These are phyloP conservation scores for Exophiala spinifera DNA, from an alignment of 2,329 filamentous ascomycete genomes.

Conservation along the genomic window DNA sequence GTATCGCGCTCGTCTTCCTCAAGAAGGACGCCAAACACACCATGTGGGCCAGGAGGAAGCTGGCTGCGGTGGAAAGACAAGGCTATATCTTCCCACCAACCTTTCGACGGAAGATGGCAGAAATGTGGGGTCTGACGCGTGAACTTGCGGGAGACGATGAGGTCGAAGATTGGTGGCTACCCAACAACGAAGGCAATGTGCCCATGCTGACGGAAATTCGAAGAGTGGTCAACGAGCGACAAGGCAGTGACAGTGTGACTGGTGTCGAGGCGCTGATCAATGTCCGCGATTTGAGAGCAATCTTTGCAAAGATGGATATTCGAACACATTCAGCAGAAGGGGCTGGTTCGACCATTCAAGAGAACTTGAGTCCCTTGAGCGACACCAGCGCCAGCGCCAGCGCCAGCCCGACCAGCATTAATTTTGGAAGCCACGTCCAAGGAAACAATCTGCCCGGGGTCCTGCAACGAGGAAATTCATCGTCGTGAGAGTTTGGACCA, in stretches of 20 bases:
- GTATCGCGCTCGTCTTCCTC: constrained; percentile 75
- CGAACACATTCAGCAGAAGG: constrained; percentile 33
- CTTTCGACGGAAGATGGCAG: constrained; percentile 71
- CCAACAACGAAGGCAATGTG: constrained; percentile 72
- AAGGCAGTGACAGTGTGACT: constrained; percentile 43
- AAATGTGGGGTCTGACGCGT: constrained; percentile 55
- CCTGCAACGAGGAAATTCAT: constrained; percentile 5
- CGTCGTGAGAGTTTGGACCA: background rate
- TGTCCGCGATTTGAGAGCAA: constrained; percentile 69
- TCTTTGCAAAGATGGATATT: constrained; percentile 66
- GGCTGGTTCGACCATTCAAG: background rate
- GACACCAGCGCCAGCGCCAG: constrained; percentile 14
- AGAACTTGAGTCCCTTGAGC: constrained; percentile 14
- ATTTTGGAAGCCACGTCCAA: constrained; percentile 2
- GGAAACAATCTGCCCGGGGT: background rate
- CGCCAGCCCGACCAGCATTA: constrained; percentile 19
- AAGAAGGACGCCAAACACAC: constrained; percentile 69
- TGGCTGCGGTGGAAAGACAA: constrained; percentile 69
- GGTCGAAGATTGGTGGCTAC: constrained; percentile 83
- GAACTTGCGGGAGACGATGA: constrained; percentile 49
- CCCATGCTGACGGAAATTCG: constrained; percentile 73
- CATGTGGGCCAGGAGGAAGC: constrained; percentile 75
- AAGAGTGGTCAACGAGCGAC: constrained; percentile 73
- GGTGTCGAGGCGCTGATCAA: constrained; percentile 38
- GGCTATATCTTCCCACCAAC: constrained; percentile 81